Base-by-base conservation (phyloP, 805 yeast species). In the Saccharomycopsis sp. region DNA sequence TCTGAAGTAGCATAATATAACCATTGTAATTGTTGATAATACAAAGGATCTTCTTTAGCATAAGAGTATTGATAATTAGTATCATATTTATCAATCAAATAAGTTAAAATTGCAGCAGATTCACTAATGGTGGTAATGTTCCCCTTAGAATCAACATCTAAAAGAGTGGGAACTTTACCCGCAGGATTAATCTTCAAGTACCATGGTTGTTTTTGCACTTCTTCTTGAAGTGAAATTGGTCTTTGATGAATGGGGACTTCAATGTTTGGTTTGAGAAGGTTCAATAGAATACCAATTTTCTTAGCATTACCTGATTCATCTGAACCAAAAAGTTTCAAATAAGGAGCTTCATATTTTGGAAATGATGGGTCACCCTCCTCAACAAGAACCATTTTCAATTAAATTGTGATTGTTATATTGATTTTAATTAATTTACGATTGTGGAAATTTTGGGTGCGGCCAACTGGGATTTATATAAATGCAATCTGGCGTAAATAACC, bases 31-130 rank as follows among this genome's bases (percentile, higher is more conserved):
- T 69, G 67, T 47, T 64, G 67, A 56, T 72, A 78, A 55, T 76
- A 77, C 34, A 56, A 51, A 4, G 51, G 53, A 21, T 74, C 56
- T 2, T 62, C 64, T 4, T 52, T 46, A 14, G 51, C 45, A 42
- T 55, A 60, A 35, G 58, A 56, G 44, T 60, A 57, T 54, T 72
- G 70, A 45, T 65, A 54, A 8, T 72, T 74, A 39, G 57, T 67
- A 52, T 79, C 85, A 53, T 70, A 79, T 46, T 67, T 72, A 48
- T 75, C 81, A 40, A 72, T 74, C 30, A 78, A 55, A 53, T 75
- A 79, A 43, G 63, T 58, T 56, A 79, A 54, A 46, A 78, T 76
- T 2, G 84, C 81, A 25, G 71, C 83, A 26, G 77, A 65, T 57
- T 78, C 84, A 49, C 68, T 66, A 21, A 79, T 52, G 18, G 69